A percentile compares a stretch with the other conserved stretches of the same genome.
These are phyloP conservation scores for Rhodomyrtus tomentosa DNA, from an alignment of 345 rosid genomes.

Conservation along the genomic window DNA sequence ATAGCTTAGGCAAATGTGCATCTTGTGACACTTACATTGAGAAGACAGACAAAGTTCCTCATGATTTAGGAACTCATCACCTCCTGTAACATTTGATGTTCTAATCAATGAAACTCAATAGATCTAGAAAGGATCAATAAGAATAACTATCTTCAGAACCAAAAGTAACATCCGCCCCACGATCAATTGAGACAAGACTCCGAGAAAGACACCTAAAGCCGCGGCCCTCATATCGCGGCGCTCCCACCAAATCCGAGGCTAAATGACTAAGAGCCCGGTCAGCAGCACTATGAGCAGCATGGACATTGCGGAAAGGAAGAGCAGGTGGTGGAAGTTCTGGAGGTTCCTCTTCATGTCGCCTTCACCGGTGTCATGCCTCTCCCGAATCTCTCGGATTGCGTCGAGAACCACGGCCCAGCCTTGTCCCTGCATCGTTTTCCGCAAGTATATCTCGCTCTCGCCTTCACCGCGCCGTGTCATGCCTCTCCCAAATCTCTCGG, in stretches of 20 bases:
- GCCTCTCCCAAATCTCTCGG: conserved; percentile 69
- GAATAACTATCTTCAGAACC: background rate
- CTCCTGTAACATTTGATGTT: background rate
- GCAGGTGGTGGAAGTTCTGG: conserved; percentile 52
- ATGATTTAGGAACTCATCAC: background rate
- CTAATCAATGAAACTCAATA: background rate
- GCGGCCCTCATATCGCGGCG: background rate
- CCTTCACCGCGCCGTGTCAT: conserved; percentile 54
- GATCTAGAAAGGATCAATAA: background rate
- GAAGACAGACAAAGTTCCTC: background rate
- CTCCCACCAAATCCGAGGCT: conserved; percentile 38
- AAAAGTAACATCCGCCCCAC: background rate
- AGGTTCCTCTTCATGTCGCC: conserved; percentile 48
- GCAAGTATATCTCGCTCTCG: conserved; percentile 62
- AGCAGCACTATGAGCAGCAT: conserved; percentile 40
- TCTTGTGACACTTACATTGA: background rate
- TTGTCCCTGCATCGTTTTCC: conserved; percentile 67
- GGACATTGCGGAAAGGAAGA: conserved; percentile 7
- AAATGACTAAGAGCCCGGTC: conserved; percentile 29
- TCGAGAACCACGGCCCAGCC: conserved; percentile 59
- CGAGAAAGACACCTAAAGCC: background rate
- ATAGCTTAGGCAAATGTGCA: background rate
- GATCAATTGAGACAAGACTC: background rate
- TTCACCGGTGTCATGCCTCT: conserved; percentile 57
- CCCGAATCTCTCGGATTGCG: conserved; percentile 67